Evolutionary conservation across 2,329 filamentous ascomycete genomes (phyloP).

Genomic region (Diaporthe velutina): DNA sequence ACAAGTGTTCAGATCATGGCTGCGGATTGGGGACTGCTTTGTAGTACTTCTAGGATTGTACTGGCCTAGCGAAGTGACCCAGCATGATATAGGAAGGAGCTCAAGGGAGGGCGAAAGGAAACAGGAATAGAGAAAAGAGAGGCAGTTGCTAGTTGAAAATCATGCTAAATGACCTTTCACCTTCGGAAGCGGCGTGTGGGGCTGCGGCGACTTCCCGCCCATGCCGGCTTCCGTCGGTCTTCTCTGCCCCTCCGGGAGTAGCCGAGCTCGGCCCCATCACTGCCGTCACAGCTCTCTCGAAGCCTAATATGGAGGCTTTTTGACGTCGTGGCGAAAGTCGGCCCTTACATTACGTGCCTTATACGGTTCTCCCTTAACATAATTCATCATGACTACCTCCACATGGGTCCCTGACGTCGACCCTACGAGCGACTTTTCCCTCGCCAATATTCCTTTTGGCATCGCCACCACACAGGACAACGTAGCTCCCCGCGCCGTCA

Average conservation of each 20-base stretch:
- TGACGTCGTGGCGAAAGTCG: background rate
- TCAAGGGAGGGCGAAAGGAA: too few relatives aligned
- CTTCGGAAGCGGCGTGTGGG: background rate
- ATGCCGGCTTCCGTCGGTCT: slow-evolving; percentile 14
- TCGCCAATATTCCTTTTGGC: slow-evolving; percentile 83
- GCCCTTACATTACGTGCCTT: background rate
- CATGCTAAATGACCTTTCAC: background rate
- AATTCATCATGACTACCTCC: slow-evolving; percentile 4
- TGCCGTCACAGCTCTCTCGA: background rate
- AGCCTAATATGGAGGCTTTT: background rate
- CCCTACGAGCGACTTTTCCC: slow-evolving; percentile 74
- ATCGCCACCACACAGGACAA: slow-evolving; percentile 71
- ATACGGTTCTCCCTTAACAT: background rate
- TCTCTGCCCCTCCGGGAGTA: slow-evolving; percentile 16
- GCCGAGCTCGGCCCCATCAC: slow-evolving; percentile 16
- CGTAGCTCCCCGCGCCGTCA: slow-evolving; percentile 64
- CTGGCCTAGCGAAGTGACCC: too few relatives aligned
- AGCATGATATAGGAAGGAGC: background rate
- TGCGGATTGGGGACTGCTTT: too few relatives aligned
- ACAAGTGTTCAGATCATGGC: too few relatives aligned
- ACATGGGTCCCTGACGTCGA: slow-evolving; percentile 50
- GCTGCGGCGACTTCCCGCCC: background rate
- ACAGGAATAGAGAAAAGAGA: too few relatives aligned
- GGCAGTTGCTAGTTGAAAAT: too few relatives aligned
- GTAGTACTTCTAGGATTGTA: too few relatives aligned